Evolutionary conservation across 768 basidiomycete species (phyloP), one percentile per base, ranked within the genome.

Genomic region (Bullera alba): DNA sequence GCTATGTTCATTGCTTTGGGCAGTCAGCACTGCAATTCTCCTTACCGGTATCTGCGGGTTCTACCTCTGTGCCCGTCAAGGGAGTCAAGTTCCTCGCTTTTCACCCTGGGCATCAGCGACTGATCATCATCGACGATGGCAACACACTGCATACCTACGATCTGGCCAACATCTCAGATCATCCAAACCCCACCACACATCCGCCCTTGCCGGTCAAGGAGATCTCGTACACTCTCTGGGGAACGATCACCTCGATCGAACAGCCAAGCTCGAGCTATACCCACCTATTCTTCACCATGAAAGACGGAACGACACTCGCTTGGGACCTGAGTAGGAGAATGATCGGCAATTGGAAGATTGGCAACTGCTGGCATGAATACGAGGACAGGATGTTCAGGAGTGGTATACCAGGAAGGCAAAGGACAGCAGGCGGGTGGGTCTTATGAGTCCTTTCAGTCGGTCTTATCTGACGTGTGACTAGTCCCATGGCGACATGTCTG

Each of bases 331-430:
- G 79, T 12, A 83, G 85, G 51, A 75, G 80, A 15, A 75, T 79
- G 17, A 77, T 83, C 52, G 86, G 86, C 0, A 76, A 78, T 10
- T 87, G 84, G 60, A 76, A 74, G 16, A 79, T 86, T 28, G 82
- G 83, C 2, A 88, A 89, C 61, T 74, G 84, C 59, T 92, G 88
- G 90, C 76, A 75, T 19, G 58, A 80, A 26, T 83, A 86, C 58
- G 81, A 86, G 67, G 79, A 83, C 51, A 79, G 74, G 17, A 79
- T 74, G 70, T 75, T 63, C 76, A 22, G 73, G 74, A 69, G 75
- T 71, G 61, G 76, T 60, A 42, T 71, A 46, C 58, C 66, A 10
- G 63, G 65, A 21, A 52, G 67, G 37, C 48, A 54, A 17, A 57
- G 53, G 53, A 68, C 66, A 10, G 34, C 57, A 8, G 66, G 66